Evolutionary conservation across 129 eudicot species (phyloP).

Genomic region (Mikania micrantha): DNA sequence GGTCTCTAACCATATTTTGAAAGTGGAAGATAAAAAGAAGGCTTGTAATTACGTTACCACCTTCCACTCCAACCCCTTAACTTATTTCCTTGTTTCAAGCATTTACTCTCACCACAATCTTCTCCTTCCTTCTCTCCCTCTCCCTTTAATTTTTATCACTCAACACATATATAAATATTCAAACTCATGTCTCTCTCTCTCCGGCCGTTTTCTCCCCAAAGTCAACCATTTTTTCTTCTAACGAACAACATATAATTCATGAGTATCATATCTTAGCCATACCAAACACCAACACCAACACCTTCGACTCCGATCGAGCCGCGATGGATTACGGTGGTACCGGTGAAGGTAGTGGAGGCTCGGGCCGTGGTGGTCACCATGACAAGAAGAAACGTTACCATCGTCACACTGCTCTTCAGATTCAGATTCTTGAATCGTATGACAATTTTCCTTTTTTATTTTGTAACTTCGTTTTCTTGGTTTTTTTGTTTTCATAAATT

Average conservation of each 20-base stretch:
- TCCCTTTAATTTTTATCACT: slow-evolving; percentile 10
- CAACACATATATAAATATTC: slow-evolving; percentile 7
- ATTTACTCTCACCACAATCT: slow-evolving; percentile 23
- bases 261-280: not conserved
- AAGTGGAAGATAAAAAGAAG: not conserved
- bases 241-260: not conserved
- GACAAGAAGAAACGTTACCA: slow-evolving; percentile 64
- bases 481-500: not conserved
- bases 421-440: slow-evolving; percentile 67
- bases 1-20: slow-evolving; percentile 2
- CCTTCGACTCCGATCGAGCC: no score
- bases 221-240: slow-evolving; percentile 11
- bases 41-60: slow-evolving; percentile 37
- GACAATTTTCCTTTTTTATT: not conserved
- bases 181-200: slow-evolving; percentile 17
- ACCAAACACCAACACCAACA: no score
- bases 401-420: slow-evolving; percentile 64
- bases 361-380: slow-evolving; percentile 31
- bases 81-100: slow-evolving; percentile 9
- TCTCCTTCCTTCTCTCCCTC: slow-evolving; percentile 17
- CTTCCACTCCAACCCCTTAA: slow-evolving; percentile 30
- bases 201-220: slow-evolving; percentile 27
- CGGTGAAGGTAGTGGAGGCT: slow-evolving; percentile 25
- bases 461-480: not conserved
- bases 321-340: slow-evolving; percentile 37